These are phyloP conservation scores for Sarocladium oryzae DNA, from an alignment of 2,329 filamentous ascomycete species.

Conservation along the genomic window DNA sequence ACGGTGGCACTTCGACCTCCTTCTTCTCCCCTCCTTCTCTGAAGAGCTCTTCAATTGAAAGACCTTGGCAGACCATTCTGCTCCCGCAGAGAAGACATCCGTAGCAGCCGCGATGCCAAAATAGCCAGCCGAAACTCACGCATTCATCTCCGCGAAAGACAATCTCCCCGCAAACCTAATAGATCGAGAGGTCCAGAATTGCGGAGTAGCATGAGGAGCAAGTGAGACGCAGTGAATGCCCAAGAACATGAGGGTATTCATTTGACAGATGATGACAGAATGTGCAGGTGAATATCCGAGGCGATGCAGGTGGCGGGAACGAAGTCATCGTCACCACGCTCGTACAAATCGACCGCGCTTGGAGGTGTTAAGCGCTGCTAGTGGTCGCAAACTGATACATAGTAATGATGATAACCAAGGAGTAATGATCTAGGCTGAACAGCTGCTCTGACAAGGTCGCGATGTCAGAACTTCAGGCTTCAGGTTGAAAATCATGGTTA, in stretches of 20 bases:
- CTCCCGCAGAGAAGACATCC: slow-evolving; percentile 48
- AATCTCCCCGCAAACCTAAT: slow-evolving; percentile 51
- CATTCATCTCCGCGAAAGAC: slow-evolving; percentile 47
- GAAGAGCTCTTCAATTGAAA: slow-evolving; percentile 29
- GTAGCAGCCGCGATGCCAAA: slow-evolving; percentile 52
- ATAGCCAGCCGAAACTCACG: slow-evolving; percentile 54
- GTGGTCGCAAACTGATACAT: neutral
- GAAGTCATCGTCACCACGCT: neutral
- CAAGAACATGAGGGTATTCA: slow-evolving; percentile 33
- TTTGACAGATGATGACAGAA: slow-evolving; percentile 44
- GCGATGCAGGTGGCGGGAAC: neutral
- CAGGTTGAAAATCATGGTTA: too few relatives aligned
- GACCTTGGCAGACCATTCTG: slow-evolving; percentile 28
- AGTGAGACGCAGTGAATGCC: slow-evolving; percentile 39
- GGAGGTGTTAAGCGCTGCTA: neutral
- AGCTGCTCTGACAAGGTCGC: too few relatives aligned
- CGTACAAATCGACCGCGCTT: too few relatives aligned
- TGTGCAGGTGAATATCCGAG: slow-evolving; percentile 42
- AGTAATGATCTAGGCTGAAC: too few relatives aligned
- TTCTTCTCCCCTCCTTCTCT: slow-evolving; percentile 10
- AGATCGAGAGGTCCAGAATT: slow-evolving; percentile 47
- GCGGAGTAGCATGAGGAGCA: slow-evolving; percentile 41
- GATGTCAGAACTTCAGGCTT: too few relatives aligned
- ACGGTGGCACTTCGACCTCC: slow-evolving; percentile 41
- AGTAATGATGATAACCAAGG: neutral